phyloP scores from a whole-genome alignment of 495 filamentous ascomycete species.

The Astrocystis sublimbata region DNA sequence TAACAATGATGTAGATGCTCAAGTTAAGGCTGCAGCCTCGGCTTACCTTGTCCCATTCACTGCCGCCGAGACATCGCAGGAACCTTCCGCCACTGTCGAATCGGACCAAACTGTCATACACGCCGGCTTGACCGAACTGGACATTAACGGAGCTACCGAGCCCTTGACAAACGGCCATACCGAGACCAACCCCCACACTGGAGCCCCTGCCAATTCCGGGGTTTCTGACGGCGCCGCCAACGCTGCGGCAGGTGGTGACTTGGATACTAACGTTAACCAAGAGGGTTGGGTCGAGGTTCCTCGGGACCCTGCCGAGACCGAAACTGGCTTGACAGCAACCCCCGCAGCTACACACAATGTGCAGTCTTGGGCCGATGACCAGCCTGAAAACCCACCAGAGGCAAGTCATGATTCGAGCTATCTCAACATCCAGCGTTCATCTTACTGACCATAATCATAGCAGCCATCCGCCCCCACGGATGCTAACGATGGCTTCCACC shows the following conservation, averaged over 20 bases:
- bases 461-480: conserved; percentile 35
- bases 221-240: conserved; percentile 66
- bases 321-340: conserved; percentile 62
- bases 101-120: conserved; percentile 78
- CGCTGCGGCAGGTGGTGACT: conserved; percentile 65
- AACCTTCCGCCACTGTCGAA: conserved; percentile 43
- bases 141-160: conserved; percentile 42
- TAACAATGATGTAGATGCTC: conserved; percentile 55
- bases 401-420: conserved; percentile 28
- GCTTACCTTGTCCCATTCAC: conserved; percentile 48
- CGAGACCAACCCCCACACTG: conserved; percentile 43
- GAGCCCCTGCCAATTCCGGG: conserved; percentile 51
- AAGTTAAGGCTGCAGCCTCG: conserved; percentile 64
- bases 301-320: conserved; percentile 71
- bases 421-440: not conserved
- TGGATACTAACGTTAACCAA: conserved; percentile 58
- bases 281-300: conserved; percentile 76
- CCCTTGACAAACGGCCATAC: conserved; percentile 52
- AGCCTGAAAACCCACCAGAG: conserved; percentile 47
- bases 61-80: conserved; percentile 43
- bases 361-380: conserved; percentile 71
- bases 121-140: conserved; percentile 72
- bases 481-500: conserved; percentile 67
- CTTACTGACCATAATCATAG: conserved; percentile 21
- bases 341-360: conserved; percentile 55